Percentiles rank a stretch among this genome's conserved stretches.
Conservation (phyloP, 2,329 filamentous ascomycete genomes). For the Fusarium papillatum region DNA sequence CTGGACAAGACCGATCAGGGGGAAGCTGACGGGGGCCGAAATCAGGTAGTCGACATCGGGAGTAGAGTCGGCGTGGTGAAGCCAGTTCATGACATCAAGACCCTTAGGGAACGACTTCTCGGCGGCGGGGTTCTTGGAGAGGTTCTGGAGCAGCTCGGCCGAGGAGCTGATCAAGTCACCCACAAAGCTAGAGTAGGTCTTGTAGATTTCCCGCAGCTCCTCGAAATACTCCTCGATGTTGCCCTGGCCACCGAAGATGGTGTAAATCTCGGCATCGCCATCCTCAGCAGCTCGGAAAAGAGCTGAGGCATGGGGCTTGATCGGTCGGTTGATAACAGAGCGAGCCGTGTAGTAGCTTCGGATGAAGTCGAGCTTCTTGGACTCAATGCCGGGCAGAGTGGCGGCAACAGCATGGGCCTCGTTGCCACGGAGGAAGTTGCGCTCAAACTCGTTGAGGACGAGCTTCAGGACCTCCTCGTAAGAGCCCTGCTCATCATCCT, state of each 20-base stretch:
- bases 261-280: conserved; percentile 87
- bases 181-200: conserved; percentile 91
- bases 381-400: conserved; percentile 87
- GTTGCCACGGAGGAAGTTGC: conserved; percentile 93
- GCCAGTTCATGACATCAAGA: conserved; percentile 94
- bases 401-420: conserved; percentile 94
- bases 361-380: conserved; percentile 93
- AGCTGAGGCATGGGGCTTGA: conserved; percentile 94
- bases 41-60: conserved; percentile 96
- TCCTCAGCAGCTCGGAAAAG: conserved; percentile 91
- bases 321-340: conserved; percentile 84
- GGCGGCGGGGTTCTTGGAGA: conserved; percentile 86
- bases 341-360: conserved; percentile 93
- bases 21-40: conserved; percentile 94
- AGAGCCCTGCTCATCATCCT: conserved; percentile 89
- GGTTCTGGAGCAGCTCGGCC: conserved; percentile 87
- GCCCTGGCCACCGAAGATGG: conserved; percentile 95
- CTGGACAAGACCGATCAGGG: conserved; percentile 95
- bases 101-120: conserved; percentile 98
- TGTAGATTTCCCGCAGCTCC: conserved; percentile 92
- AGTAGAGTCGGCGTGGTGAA: conserved; percentile 89
- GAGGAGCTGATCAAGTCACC: conserved; percentile 86
- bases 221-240: conserved; percentile 99
- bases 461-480: conserved; percentile 95
- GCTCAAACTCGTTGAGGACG: conserved; percentile 95